Conservation (phyloP, 371 early-diverging fungal genomes). For the Saksenaea oblongispora region DNA sequence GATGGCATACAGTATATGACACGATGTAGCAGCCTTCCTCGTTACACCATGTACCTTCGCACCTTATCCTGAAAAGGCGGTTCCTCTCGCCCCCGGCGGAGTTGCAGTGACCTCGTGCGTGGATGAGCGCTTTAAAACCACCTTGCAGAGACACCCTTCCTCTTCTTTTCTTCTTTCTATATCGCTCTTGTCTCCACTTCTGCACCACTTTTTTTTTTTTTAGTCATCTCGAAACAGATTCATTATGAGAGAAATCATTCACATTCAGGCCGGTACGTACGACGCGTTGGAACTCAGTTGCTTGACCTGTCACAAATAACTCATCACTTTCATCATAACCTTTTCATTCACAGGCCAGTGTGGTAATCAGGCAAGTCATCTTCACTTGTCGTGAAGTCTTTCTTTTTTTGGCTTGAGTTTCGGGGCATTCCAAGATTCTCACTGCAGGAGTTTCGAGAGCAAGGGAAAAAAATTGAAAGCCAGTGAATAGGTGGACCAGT, state of each 20-base stretch:
- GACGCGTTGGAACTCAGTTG: slow-evolving; percentile 4
- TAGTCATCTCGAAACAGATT: not conserved
- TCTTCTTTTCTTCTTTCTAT: slow-evolving; percentile 1
- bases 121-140: not conserved
- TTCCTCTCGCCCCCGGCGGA: slow-evolving; percentile 4
- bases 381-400: not conserved
- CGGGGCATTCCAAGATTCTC: slow-evolving; percentile 6
- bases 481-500: slow-evolving; percentile 5
- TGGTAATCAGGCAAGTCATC: slow-evolving; percentile 75
- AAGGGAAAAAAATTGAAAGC: slow-evolving; percentile 3
- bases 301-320: slow-evolving; percentile 2
- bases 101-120: slow-evolving; percentile 2
- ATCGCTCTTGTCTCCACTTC: not conserved
- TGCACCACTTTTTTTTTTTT: not conserved
- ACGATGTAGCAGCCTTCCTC: slow-evolving; percentile 4
- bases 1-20: slow-evolving; percentile 1
- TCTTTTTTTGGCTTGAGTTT: slow-evolving; percentile 7
- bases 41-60: slow-evolving; percentile 4
- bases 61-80: slow-evolving; percentile 4
- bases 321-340: not conserved
- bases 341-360: slow-evolving; percentile 65
- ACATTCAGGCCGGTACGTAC: slow-evolving; percentile 93
- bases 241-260: slow-evolving; percentile 99
- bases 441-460: not conserved
- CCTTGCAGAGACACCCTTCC: not conserved